Evolutionary conservation across 2,329 filamentous ascomycete species (phyloP), one percentile per base, ranked within the genome.

Genomic region (Cladosporium velox): DNA sequence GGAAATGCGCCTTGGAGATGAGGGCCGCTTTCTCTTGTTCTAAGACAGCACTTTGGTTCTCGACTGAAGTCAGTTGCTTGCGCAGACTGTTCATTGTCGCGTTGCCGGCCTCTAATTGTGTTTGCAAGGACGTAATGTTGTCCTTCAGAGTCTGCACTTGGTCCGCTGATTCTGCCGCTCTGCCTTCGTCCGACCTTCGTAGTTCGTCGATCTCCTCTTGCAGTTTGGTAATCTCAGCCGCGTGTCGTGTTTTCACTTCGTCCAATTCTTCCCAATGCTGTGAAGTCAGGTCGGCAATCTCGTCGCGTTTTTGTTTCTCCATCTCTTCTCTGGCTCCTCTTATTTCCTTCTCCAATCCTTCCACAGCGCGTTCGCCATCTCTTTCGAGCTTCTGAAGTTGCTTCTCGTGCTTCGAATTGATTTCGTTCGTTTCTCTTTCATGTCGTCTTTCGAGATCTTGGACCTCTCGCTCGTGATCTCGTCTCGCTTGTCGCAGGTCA

Each of bases 1-100:
- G 86, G 75, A 96, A 96, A 70, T 93, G 89, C 66, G 96, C 91
- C 72, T 94, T 91, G 1, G 91, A 91, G 71, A 89, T 87, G 69
- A 96, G 85, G 3, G 90, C 90, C 69, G 89, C 88, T 69, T 91
- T 88, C 28, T 90, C 88, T 41, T 88, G 89, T 71, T 97, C 92
- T 12, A 97, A 82, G 0, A 86, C 86, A 12, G 88, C 82, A 66
- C 87, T 88, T 49, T 87, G 86, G 7, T 71, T 63, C 62, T 76
- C 75, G 5, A 74, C 75, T 67, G 82, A 77, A 1, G 78, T 75
- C 24, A 84, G 75, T 54, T 86, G 87, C 51, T 82, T 81, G 69
- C 90, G 83, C 12, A 90, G 79, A 41, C 83, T 84, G 49, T 79
- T 79, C 67, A 84, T 90, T 64, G 89, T 81, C 7, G 80, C 82